Percentiles rank a stretch among this genome's conserved stretches.
These are phyloP conservation scores for Fusarium duplospermum DNA, from an alignment of 2,329 filamentous ascomycete species.

Conservation along the genomic window DNA sequence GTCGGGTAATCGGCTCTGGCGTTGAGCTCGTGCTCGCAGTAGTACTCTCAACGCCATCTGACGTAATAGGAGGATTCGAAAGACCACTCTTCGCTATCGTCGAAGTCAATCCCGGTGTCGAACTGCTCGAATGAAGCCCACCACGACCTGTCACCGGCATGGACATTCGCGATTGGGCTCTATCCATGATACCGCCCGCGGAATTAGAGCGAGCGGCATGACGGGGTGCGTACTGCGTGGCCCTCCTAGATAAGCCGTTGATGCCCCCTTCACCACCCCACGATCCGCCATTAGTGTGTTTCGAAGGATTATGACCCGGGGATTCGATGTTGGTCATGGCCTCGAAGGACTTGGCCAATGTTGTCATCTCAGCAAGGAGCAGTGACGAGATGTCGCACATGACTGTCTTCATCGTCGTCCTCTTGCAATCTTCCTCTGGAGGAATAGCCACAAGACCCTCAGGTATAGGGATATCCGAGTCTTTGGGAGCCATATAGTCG, in stretches of 20 bases:
- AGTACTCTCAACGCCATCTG: slow-evolving; percentile 58
- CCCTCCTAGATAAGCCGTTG: slow-evolving; percentile 59
- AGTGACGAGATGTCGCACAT: slow-evolving; percentile 83
- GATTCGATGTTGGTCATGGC: slow-evolving; percentile 81
- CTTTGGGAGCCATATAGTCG: slow-evolving; percentile 69
- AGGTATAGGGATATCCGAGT: slow-evolving; percentile 65
- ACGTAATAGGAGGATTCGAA: slow-evolving; percentile 61
- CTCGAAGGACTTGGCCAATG: slow-evolving; percentile 78
- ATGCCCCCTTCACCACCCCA: slow-evolving; percentile 55
- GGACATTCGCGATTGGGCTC: slow-evolving; percentile 78
- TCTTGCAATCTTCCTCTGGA: slow-evolving; percentile 72
- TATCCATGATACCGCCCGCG: slow-evolving; percentile 65
- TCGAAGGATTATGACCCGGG: slow-evolving; percentile 66
- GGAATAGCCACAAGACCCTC: slow-evolving; percentile 80
- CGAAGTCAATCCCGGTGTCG: slow-evolving; percentile 62
- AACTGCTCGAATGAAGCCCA: slow-evolving; percentile 57
- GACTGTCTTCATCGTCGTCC: slow-evolving; percentile 83
- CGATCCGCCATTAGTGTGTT: slow-evolving; percentile 55
- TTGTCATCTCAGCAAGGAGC: slow-evolving; percentile 80
- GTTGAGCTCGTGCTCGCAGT: slow-evolving; percentile 52
- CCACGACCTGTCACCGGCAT: slow-evolving; percentile 72
- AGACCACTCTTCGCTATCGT: slow-evolving; percentile 62
- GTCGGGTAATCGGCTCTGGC: slow-evolving; percentile 54
- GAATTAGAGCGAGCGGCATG: slow-evolving; percentile 64
- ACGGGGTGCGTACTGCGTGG: slow-evolving; percentile 64